Percentiles rank a stretch among this genome's conserved stretches.
Evolutionary conservation across 352 stramenopile genomes (phyloP).

Genomic region (Blastocystis sp.): DNA sequence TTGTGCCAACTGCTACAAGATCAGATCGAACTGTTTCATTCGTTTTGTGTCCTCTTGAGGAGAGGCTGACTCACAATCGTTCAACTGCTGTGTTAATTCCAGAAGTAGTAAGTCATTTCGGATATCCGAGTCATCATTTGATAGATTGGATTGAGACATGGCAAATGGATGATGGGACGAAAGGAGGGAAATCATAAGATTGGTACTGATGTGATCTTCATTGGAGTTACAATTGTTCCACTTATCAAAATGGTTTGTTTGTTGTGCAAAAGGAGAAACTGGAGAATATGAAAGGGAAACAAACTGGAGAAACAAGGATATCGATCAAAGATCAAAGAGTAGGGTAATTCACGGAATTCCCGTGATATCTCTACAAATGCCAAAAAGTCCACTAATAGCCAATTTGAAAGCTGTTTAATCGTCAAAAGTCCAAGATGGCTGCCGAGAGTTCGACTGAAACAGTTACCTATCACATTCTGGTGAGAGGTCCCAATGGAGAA

Average conservation of each 20-base stretch:
- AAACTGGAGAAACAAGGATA: background rate
- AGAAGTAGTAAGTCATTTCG: background rate
- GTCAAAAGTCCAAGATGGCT: conserved; percentile 21
- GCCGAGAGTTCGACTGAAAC: conserved; percentile 16
- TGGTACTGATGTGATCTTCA: background rate
- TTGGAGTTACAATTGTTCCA: background rate
- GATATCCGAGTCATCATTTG: conserved; percentile 8
- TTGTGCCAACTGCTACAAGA: background rate
- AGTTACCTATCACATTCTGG: conserved; percentile 34
- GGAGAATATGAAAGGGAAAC: background rate
- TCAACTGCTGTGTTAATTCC: conserved; percentile 1
- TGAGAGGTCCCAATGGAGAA: conserved; percentile 53
- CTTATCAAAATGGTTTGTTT: background rate
- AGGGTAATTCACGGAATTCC: background rate
- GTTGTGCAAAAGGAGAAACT: background rate
- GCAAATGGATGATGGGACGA: background rate
- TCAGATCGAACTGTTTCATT: background rate
- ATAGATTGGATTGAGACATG: conserved; percentile 22
- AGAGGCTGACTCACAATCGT: background rate
- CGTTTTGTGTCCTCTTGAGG: background rate
- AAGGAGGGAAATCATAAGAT: background rate
- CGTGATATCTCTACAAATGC: background rate
- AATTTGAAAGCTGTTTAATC: background rate
- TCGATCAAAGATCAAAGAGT: no score
- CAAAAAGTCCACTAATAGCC: background rate